These are phyloP conservation scores for Knufia fluminis DNA, from an alignment of 2,329 filamentous ascomycete genomes.

Conservation along the genomic window DNA sequence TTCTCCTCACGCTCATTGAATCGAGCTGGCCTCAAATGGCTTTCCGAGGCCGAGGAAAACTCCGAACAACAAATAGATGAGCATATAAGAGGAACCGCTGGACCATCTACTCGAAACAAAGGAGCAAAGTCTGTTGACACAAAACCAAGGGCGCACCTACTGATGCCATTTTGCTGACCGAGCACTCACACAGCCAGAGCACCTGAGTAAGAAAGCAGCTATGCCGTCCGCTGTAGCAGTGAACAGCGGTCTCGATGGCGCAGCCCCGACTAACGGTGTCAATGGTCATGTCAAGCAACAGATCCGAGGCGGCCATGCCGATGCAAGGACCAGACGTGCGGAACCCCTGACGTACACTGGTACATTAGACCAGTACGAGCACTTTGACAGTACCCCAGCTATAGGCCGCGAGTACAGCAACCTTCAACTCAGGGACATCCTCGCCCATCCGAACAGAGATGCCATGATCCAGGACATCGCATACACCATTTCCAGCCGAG, in stretches of 20 bases:
- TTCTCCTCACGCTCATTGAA: too few relatives aligned
- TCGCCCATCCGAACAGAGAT: slow-evolving; percentile 54
- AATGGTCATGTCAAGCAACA: slow-evolving; percentile 1
- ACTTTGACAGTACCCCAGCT: slow-evolving; percentile 42
- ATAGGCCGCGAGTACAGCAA: slow-evolving; percentile 42
- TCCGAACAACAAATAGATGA: too few relatives aligned
- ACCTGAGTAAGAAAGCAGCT: too few relatives aligned
- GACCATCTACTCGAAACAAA: too few relatives aligned
- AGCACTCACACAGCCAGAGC: too few relatives aligned
- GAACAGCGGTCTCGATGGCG: not conserved
- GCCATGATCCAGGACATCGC: slow-evolving; percentile 58
- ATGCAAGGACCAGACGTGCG: slow-evolving; percentile 1
- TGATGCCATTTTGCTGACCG: too few relatives aligned
- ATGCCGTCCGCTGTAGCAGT: not conserved
- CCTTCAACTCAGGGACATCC: slow-evolving; percentile 35
- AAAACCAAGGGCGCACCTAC: too few relatives aligned
- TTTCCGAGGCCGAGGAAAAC: too few relatives aligned
- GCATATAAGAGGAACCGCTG: too few relatives aligned
- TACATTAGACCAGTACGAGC: slow-evolving; percentile 35
- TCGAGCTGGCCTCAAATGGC: too few relatives aligned
- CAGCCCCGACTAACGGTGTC: not conserved
- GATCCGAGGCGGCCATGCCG: not conserved
- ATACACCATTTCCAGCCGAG: slow-evolving; percentile 58
- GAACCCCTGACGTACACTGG: slow-evolving; percentile 33
- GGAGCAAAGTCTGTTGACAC: too few relatives aligned